Conservation (phyloP, 164 flowering plant genomes). For the Liriodendron chinense region DNA sequence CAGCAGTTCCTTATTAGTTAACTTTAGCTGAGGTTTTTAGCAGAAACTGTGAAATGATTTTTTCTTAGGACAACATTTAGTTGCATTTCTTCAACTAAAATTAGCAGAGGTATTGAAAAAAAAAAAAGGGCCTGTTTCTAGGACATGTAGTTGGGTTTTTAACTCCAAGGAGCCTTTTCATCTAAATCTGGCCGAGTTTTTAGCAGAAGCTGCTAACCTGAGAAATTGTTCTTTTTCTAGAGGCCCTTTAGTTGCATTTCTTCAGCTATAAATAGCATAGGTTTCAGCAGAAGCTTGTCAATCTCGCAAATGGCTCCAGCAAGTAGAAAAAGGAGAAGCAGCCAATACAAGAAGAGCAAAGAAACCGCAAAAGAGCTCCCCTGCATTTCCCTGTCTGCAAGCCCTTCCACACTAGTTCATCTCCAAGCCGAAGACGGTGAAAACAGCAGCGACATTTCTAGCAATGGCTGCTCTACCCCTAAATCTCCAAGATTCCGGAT, state of each 20-base stretch:
- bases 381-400: background rate
- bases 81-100: background rate
- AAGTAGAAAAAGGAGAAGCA: slow-evolving; percentile 6
- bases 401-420: background rate
- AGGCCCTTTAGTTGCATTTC: background rate
- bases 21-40: background rate
- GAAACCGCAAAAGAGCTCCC: background rate
- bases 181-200: background rate
- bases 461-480: slow-evolving; percentile 35
- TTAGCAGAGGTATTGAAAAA: too few species aligned
- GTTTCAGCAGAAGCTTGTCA: background rate
- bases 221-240: background rate
- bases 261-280: background rate
- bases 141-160: too few species aligned
- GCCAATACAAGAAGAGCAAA: slow-evolving; percentile 5
- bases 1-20: too few species aligned
- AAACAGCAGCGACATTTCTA: background rate
- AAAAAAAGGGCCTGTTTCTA: too few species aligned
- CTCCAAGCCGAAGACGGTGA: background rate
- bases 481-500: slow-evolving; percentile 36
- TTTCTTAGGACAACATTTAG: background rate
- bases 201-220: background rate
- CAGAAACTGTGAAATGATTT: background rate
- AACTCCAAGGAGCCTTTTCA: background rate
- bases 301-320: slow-evolving; percentile 10